phyloP scores from a whole-genome alignment of 805 yeast genomes.

The Wickerhamomyces chaumierensis region DNA sequence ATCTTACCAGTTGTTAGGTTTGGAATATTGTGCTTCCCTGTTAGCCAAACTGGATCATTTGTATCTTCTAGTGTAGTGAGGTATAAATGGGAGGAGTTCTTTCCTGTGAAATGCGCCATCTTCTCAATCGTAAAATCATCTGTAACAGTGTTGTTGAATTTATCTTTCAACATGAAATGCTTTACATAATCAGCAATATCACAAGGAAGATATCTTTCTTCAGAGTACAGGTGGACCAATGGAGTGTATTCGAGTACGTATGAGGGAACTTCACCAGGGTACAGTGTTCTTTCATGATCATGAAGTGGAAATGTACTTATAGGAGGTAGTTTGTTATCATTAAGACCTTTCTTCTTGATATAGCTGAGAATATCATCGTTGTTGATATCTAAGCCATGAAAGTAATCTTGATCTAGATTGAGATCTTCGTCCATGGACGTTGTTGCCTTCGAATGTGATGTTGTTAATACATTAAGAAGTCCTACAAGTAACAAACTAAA shows the following conservation, averaged over 20 bases:
- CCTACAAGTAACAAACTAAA: background rate
- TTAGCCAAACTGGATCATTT: constrained; percentile 73
- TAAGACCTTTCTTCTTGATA: background rate
- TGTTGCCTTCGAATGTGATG: too few species aligned
- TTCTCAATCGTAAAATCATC: constrained; percentile 17
- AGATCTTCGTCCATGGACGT: background rate
- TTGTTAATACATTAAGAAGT: too few species aligned
- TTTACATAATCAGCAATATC: constrained; percentile 60
- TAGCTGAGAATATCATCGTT: constrained; percentile 2
- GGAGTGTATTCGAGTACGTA: constrained; percentile 65
- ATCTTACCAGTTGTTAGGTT: constrained; percentile 61
- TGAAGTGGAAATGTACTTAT: constrained; percentile 21
- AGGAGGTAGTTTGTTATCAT: constrained; percentile 23
- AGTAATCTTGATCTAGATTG: constrained; percentile 8
- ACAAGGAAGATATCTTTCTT: constrained; percentile 78
- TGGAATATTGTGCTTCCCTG: constrained; percentile 63
- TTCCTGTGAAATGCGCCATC: constrained; percentile 9
- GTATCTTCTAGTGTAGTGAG: constrained; percentile 64
- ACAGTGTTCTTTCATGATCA: constrained; percentile 25
- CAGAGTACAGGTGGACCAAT: constrained; percentile 75
- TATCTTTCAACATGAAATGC: constrained; percentile 48
- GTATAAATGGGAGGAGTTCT: constrained; percentile 27
- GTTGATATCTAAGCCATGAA: constrained; percentile 6
- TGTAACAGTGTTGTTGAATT: constrained; percentile 31
- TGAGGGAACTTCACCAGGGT: constrained; percentile 47